Percentiles rank a stretch among this genome's conserved stretches.
These are phyloP conservation scores for Chrysopogon serrulatus DNA, from an alignment of 176 grass and related monocot species.

Conservation along the genomic window DNA sequence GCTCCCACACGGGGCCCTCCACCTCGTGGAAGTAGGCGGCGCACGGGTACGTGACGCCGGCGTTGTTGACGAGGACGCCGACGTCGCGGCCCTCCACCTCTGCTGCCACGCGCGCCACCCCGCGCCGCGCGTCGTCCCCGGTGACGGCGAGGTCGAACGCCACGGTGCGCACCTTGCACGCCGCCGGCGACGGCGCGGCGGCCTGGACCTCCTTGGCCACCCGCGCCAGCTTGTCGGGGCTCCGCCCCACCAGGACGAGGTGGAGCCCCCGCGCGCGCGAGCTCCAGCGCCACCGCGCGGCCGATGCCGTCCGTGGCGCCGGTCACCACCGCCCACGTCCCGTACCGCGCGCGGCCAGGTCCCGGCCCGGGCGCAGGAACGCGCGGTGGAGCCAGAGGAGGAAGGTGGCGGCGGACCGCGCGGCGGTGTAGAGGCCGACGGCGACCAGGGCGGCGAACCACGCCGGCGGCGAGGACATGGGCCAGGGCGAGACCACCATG, in stretches of 20 bases:
- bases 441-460: conserved; percentile 22
- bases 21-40: conserved; percentile 65
- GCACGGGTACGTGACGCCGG: conserved; percentile 52
- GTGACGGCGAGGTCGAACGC: conserved; percentile 41
- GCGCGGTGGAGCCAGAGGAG: conserved; percentile 20
- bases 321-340: conserved; percentile 59
- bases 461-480: not conserved
- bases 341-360: conserved; percentile 15
- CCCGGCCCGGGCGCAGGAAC: conserved; percentile 11
- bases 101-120: conserved; percentile 1
- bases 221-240: conserved; percentile 41
- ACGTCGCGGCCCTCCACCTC: conserved; percentile 45
- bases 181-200: not conserved
- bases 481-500: not conserved
- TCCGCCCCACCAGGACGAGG: conserved; percentile 65
- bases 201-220: conserved; percentile 2
- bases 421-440: not conserved
- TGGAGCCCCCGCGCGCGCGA: conserved; percentile 41
- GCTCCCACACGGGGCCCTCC: conserved; percentile 16
- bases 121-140: not conserved
- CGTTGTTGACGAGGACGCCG: conserved; percentile 60
- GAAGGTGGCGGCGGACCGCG: not conserved
- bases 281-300: conserved; percentile 40
- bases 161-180: conserved; percentile 36
- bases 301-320: conserved; percentile 73